Evolutionary conservation across 345 rosid species (phyloP), one percentile per base, ranked within the genome.

Genomic region (Rhizophora mangle): DNA sequence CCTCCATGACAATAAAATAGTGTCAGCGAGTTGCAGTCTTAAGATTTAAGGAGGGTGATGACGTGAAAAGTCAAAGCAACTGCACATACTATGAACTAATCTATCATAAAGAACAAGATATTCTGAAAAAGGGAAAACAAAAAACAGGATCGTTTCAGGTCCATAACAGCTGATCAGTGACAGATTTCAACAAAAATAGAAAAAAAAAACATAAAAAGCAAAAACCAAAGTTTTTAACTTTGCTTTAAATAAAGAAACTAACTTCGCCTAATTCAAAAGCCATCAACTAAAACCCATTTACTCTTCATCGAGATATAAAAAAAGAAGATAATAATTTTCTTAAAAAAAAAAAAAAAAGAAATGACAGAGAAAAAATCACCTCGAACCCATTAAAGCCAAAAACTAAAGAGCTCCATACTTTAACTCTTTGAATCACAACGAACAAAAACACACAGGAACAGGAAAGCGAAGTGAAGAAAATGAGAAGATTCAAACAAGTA

Each of bases 331-430:
- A 53, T 55, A 29, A 32, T 22, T 10, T 63, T 24, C 62, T 63
- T 10, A 3, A 32, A 67, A 4, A 18, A 5, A n/a, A 36, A 65
- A 57, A 9, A n/a, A 6, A 52, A 27, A 16, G 56, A 4, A 36
- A 31, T 16, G 21, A 65, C 10, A 46, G 24, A 18, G 34, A 59
- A 52, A 24, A 66, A 10, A 70, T 57, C 58, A 83, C 84, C 84
- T 83, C 34, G 79, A 69, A 73, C 73, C 79, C 82, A 78, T 80
- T 52, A 52, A 68, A 78, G 71, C 46, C 22, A 73, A 57, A 56
- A 65, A 63, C 52, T 74, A 22, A 69, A 53, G 31, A 68, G 58
- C 66, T 62, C 53, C 62, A 69, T 64, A 51, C 3, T 39, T 10
- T 3, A 34, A 34, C 37, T 39, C 13, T 39, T 39, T 46, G 29